Percentiles rank a stretch among this genome's conserved stretches.
Evolutionary conservation across 2,329 filamentous ascomycete species (phyloP).

Genomic region (Xylariaceae sp.): DNA sequence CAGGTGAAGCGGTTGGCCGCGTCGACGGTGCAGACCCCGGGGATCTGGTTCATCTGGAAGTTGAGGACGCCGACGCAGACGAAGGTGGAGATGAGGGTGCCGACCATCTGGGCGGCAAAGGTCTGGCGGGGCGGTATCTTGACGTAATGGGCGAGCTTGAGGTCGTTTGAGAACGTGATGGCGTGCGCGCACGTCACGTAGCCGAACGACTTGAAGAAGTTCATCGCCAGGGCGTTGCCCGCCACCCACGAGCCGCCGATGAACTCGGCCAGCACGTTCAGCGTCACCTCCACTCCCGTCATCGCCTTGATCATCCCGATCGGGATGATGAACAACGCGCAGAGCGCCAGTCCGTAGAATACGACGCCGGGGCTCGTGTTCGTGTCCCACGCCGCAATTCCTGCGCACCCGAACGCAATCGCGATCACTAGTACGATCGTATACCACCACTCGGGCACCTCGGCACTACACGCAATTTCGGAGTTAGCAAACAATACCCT

Average conservation of each 20-base stretch:
- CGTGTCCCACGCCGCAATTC: conserved; percentile 52
- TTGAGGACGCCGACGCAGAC: conserved; percentile 52
- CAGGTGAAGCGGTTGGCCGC: conserved; percentile 55
- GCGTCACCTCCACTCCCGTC: conserved; percentile 54
- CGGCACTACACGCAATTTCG: conserved; percentile 17
- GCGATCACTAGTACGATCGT: conserved; percentile 45
- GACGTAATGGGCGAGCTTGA: conserved; percentile 58
- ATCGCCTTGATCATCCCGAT: conserved; percentile 57
- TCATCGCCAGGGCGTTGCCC: conserved; percentile 56
- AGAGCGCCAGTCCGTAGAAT: conserved; percentile 54
- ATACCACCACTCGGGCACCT: conserved; percentile 60
- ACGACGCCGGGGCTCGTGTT: conserved; percentile 55
- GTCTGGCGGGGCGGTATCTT: conserved; percentile 64
- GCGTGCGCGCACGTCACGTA: conserved; percentile 43
- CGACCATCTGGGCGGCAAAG: conserved; percentile 61
- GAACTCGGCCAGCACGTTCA: conserved; percentile 57
- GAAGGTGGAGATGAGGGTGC: conserved; percentile 57
- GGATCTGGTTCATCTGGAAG: conserved; percentile 46
- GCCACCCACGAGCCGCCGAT: conserved; percentile 55
- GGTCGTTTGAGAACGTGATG: conserved; percentile 38
- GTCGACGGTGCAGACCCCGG: conserved; percentile 50
- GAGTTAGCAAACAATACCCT: too few relatives aligned
- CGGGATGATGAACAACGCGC: conserved; percentile 54
- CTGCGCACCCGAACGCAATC: conserved; percentile 49
- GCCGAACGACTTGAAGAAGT: conserved; percentile 57